Base-by-base conservation (phyloP, 1,284 basidiomycete genomes). In the Coriolopsis trogii region DNA sequence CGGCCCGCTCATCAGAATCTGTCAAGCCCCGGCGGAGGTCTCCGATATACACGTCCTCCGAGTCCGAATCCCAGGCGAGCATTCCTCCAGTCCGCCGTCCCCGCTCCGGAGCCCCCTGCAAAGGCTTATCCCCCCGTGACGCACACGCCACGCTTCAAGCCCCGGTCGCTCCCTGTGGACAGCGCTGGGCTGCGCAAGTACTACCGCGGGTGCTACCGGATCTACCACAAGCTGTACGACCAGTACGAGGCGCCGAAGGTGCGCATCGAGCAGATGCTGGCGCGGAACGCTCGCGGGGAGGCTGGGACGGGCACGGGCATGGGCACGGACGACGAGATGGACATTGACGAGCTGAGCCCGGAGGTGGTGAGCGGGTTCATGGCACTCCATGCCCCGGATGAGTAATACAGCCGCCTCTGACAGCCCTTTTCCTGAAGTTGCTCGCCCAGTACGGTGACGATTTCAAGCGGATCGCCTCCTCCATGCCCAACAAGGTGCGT, bases 401-500 rank as follows among this genome's bases (percentile, higher is more conserved):
- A 71, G 74, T 15, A 77, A 81, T 64, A 71, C 74, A 51, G 68
- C 58, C 52, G 46, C 49, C 46, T 44, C 46, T 45, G 31, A 49
- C 46, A 86, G 84, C 67, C 37, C 63, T 77, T 26, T 90, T 94
- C 67, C 66, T 88, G 47, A 72, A 78, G 28, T 76, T 92, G 26
- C 74, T 93, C 13, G 72, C 75, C 13, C 75, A 84, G 55, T 78
- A 91, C 65, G 91, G 91, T 33, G 82, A 84, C 58, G 82, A 93
- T 63, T 90, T 89, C 69, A 82, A 85, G 56, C 77, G 81, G 15
- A 89, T 95, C 41, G 84, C 91, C 1, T 78, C 84, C 4, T 80
- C 80, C 6, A 80, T 95, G 72, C 82, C 83, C 7, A 85, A 83
- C 64, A 94, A 94, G 76, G 82, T 82, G 53, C 47, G 64, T 50